phyloP scores from a whole-genome alignment of 495 filamentous ascomycete species.

The Clavariopsis aquatica region DNA sequence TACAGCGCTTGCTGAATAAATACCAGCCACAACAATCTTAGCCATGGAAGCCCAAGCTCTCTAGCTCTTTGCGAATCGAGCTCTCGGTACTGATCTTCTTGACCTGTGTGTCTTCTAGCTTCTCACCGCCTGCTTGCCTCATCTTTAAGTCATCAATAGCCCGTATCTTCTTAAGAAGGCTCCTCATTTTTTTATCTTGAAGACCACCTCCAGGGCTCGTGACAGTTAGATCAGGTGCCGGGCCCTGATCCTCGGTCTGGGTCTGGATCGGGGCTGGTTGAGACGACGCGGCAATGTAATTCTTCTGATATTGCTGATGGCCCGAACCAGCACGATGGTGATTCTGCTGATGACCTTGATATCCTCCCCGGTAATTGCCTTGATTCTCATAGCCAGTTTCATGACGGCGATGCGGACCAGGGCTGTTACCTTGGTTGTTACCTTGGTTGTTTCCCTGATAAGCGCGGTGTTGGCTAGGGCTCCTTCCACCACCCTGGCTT shows the following conservation, averaged over 20 bases:
- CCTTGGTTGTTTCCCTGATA: slow-evolving; percentile 29
- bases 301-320: slow-evolving; percentile 28
- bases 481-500: slow-evolving; percentile 39
- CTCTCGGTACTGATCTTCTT: slow-evolving; percentile 95
- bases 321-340: slow-evolving; percentile 28
- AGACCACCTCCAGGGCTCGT: slow-evolving; percentile 52
- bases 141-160: slow-evolving; percentile 98
- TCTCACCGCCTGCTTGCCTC: slow-evolving; percentile 89
- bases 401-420: slow-evolving; percentile 37
- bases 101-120: slow-evolving; percentile 95
- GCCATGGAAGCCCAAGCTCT: slow-evolving; percentile 52
- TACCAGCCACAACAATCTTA: neutral
- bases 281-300: slow-evolving; percentile 12
- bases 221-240: slow-evolving; percentile 51
- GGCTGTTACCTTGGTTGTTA: slow-evolving; percentile 41
- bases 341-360: slow-evolving; percentile 12
- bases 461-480: slow-evolving; percentile 42
- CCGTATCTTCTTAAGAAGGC: slow-evolving; percentile 91
- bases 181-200: slow-evolving; percentile 85
- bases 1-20: neutral
- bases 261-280: slow-evolving; percentile 21
- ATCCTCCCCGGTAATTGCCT: slow-evolving; percentile 24
- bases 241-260: slow-evolving; percentile 14
- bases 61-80: slow-evolving; percentile 76
- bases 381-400: slow-evolving; percentile 29